Evolutionary conservation across 257 asterid species (phyloP).

Genomic region (Agastache rugosa): DNA sequence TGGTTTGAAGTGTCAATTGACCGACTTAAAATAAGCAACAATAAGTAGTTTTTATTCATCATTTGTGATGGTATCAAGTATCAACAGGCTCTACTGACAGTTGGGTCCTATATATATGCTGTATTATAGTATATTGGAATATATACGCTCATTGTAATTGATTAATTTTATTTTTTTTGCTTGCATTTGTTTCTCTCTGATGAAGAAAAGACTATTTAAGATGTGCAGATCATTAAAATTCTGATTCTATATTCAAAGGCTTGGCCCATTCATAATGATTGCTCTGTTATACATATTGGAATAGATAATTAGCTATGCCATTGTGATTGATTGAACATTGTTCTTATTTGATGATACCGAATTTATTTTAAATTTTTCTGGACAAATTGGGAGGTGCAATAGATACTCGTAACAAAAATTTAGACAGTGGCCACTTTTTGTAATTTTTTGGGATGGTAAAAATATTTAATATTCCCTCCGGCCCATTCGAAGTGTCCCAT

Average conservation of each 20-base stretch:
- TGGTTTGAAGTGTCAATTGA: constrained; percentile 9
- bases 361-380: not conserved
- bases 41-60: not conserved
- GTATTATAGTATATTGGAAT: not conserved
- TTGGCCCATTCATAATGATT: not conserved
- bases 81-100: not conserved
- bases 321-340: not conserved
- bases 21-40: not conserved
- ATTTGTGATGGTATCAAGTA: constrained; percentile 2
- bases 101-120: not conserved
- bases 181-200: not conserved
- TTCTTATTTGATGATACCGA: not conserved
- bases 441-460: not conserved
- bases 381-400: not conserved
- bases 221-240: not conserved
- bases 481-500: too few relatives aligned
- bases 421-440: not conserved
- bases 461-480: not conserved
- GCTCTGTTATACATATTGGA: not conserved
- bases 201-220: not conserved
- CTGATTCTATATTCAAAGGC: not conserved
- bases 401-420: not conserved
- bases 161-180: not conserved
- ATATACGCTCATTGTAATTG: not conserved
- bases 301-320: not conserved